Evolutionary conservation across 2,329 filamentous ascomycete species (phyloP), one percentile per base, ranked within the genome.

Genomic region (Fusarium lyarnte): DNA sequence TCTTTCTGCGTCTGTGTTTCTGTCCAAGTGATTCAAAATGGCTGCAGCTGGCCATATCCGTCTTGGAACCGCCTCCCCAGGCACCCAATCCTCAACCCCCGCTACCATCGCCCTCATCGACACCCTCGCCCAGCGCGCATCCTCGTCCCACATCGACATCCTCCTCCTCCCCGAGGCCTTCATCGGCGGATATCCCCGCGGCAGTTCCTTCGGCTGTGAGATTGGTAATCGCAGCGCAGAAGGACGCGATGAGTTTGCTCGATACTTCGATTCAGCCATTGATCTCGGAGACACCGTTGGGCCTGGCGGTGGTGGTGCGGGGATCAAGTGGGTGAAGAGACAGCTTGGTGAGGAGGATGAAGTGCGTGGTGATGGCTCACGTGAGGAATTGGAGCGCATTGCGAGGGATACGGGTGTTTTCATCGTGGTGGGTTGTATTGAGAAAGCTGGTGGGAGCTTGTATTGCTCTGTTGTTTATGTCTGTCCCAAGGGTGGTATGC

Each of bases 101-200:
- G 84, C 87, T 38, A 97, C 94, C 2, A 87, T 97, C 61, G 77
- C 82, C 11, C 88, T 91, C 39, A 88, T 97, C 55, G 86, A 90
- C 76, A 74, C 80, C 16, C 89, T 92, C 19, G 91, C 92, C 38
- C 83, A 83, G 29, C 83, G 86, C 39, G 94, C 94, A n/a, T 88
- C 91, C 7, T 75, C 80, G 2, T 78, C 83, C 62, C 74, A 78
- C 6, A 83, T 89, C 42, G 86, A 96, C 79, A 86, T 98, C 54
- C 86, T 98, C 33, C 89, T 98, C 58, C 95, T 98, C 69, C 95
- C 95, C 0, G 95, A 98, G 84, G 95, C 95, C 27, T 97, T 94
- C 79, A 87, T 98, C 4, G 95, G 95, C 51, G 95, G 95, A 3
- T 98, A 98, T 79, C 95, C 95, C 23, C 92, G 95, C 16, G 94